phyloP scores from a whole-genome alignment of 1,139 yeast genomes.

The Blastobotrys ciferrii region DNA sequence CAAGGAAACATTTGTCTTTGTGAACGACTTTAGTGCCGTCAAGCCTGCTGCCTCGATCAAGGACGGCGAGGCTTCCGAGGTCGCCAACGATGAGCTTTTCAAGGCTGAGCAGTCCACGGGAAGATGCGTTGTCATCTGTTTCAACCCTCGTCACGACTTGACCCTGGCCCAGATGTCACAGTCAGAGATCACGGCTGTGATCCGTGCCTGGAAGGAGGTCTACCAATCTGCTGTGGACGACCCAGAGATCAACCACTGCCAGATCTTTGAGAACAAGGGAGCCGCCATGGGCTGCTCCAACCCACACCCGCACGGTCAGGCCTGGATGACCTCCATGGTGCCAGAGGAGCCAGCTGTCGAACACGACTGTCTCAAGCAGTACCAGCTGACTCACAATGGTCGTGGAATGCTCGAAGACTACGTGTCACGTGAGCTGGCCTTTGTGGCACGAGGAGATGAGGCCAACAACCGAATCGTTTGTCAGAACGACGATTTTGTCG shows the following conservation, averaged over 20 bases:
- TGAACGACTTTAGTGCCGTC: conserved; percentile 73
- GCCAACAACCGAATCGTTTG: conserved; percentile 48
- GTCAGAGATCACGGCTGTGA: conserved; percentile 47
- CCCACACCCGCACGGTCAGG: conserved; percentile 78
- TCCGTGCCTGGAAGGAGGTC: conserved; percentile 59
- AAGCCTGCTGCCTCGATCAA: conserved; percentile 33
- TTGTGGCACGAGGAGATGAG: conserved; percentile 36
- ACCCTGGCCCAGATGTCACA: conserved; percentile 63
- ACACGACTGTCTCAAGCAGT: conserved; percentile 50
- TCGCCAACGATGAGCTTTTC: conserved; percentile 44
- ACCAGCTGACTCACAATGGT: conserved; percentile 41
- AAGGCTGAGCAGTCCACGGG: conserved; percentile 63
- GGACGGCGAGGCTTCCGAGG: conserved; percentile 21
- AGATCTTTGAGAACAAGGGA: conserved; percentile 77
- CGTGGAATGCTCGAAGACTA: conserved; percentile 63
- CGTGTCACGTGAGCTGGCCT: conserved; percentile 54
- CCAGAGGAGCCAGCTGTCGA: conserved; percentile 72
- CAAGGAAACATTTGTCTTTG: conserved; percentile 56
- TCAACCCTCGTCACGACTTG: conserved; percentile 67
- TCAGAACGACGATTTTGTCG: conserved; percentile 61
- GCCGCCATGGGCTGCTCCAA: conserved; percentile 81
- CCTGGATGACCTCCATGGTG: conserved; percentile 67
- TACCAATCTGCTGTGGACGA: conserved; percentile 47
- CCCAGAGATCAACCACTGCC: conserved; percentile 54
- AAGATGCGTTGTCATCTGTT: conserved; percentile 69